Evolutionary conservation across 768 basidiomycete genomes (phyloP), one percentile per base, ranked within the genome.

Genomic region (Paxillus ammoniavirescens): DNA sequence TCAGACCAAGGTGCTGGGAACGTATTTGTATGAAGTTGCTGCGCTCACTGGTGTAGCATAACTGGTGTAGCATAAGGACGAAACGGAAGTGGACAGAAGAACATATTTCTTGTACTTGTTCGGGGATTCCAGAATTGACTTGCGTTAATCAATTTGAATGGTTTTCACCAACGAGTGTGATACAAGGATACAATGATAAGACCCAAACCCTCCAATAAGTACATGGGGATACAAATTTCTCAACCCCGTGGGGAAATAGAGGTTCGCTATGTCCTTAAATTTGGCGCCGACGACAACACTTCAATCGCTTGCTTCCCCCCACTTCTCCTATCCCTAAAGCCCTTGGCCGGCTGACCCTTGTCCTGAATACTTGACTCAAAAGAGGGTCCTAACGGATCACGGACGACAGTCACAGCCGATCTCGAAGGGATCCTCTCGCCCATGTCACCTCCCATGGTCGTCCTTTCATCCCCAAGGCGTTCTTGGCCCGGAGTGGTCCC

Each of bases 351-450:
- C 28, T 43, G 44, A 33, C 18, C 54, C 23, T 47, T 50, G 3
- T 60, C 52, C 33, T 53, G 54, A 5, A 42, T 30, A 23, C 30
- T 60, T 2, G 37, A 15, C 38, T 59, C 59, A 2, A 49, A 50
- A 10, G 42, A 30, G 15, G 73, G 73, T 0, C 74, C 73, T 14
- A 66, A 56, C 28, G 73, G 73, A 49, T 73, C 65, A 3, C 73
- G 70, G 36, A 68, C 46, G 21, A 69, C 49, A 0, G 50, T 59
- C 13, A 58, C 59, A 26, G 41, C 36, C 35, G 49, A 50, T 13
- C 48, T 35, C 45, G 17, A 30, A 26, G 48, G 35, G 30, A 15
- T 7, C 14, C 44, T 52, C 10, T 21, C 51, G 31, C 52, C 26
- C 48, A 46, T 41, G 14, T 54, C 41, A 13, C 51, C 36, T 35